Evolutionary conservation across 2,329 filamentous ascomycete species (phyloP).

Genomic region (Nemania sp.): DNA sequence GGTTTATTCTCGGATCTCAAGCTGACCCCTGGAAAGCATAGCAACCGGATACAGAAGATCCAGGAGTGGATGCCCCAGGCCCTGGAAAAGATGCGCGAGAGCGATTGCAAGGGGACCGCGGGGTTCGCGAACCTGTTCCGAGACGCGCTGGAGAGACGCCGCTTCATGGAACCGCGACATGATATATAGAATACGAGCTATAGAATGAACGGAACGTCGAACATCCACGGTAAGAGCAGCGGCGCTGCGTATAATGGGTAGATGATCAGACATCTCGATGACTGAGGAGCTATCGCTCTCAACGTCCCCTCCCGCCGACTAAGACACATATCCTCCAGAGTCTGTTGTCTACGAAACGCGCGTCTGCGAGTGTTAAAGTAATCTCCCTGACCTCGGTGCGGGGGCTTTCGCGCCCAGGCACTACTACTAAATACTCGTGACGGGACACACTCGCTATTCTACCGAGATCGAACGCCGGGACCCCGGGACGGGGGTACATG

Average conservation of each 20-base stretch:
- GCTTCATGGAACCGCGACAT: slow-evolving; percentile 34
- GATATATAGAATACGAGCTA: slow-evolving; percentile 20
- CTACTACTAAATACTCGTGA: no score
- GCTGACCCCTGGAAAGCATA: slow-evolving; percentile 49
- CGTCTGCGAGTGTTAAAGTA: background rate
- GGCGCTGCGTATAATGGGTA: background rate
- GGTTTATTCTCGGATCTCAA: background rate
- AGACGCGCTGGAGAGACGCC: slow-evolving; percentile 49
- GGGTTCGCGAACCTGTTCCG: slow-evolving; percentile 59
- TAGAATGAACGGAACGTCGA: background rate
- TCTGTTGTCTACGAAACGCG: background rate
- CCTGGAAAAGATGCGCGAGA: slow-evolving; percentile 56
- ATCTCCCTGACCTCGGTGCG: no score
- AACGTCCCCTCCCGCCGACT: background rate
- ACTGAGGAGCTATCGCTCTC: background rate
- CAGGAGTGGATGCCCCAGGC: slow-evolving; percentile 64
- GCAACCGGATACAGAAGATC: slow-evolving; percentile 68
- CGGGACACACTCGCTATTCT: no score
- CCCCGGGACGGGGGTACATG: no score
- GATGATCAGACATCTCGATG: background rate
- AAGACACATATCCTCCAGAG: background rate
- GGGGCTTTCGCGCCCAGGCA: no score
- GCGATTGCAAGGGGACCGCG: slow-evolving; percentile 58
- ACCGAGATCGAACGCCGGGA: no score
- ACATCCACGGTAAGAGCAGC: background rate